Percentiles rank a stretch among this genome's conserved stretches.
Evolutionary conservation across 805 yeast genomes (phyloP).

Genomic region (Zygosaccharomyces bisporus): DNA sequence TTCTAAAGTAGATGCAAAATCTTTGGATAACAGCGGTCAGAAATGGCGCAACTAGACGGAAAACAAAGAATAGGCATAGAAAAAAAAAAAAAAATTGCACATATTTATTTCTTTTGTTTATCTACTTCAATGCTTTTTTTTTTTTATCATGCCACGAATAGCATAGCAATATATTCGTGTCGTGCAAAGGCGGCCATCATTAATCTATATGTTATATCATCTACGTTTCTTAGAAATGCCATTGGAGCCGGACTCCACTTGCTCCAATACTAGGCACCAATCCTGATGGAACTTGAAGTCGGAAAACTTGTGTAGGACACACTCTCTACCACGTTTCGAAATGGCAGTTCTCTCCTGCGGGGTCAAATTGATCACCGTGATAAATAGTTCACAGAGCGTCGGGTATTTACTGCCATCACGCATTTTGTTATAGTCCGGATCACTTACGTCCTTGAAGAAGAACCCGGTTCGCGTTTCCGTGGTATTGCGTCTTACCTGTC

Average conservation of each 20-base stretch:
- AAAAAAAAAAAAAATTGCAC: background rate
- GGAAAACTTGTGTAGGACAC: conserved; percentile 54
- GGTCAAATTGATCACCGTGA: conserved; percentile 39
- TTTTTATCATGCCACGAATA: too few species aligned
- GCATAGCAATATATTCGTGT: background rate
- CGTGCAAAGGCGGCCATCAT: background rate
- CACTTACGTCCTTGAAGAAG: conserved; percentile 65
- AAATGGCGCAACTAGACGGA: conserved; percentile 1
- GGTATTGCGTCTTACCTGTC: conserved; percentile 29
- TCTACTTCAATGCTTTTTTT: too few species aligned
- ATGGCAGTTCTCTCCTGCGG: conserved; percentile 39
- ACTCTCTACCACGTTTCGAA: conserved; percentile 44
- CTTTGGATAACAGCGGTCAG: conserved; percentile 8
- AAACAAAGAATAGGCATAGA: background rate
- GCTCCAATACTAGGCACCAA: conserved; percentile 45
- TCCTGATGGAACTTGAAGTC: conserved; percentile 50
- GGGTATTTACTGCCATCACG: conserved; percentile 37
- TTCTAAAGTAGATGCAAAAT: conserved; percentile 13
- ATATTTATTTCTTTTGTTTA: background rate
- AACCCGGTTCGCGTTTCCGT: conserved; percentile 62
- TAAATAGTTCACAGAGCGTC: conserved; percentile 48
- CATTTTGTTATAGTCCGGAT: conserved; percentile 57
- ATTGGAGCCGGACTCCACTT: conserved; percentile 9
- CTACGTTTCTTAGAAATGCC: conserved; percentile 4
- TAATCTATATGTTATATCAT: background rate